Base-by-base conservation (phyloP, 768 basidiomycete species). In the Russula sp. region DNA sequence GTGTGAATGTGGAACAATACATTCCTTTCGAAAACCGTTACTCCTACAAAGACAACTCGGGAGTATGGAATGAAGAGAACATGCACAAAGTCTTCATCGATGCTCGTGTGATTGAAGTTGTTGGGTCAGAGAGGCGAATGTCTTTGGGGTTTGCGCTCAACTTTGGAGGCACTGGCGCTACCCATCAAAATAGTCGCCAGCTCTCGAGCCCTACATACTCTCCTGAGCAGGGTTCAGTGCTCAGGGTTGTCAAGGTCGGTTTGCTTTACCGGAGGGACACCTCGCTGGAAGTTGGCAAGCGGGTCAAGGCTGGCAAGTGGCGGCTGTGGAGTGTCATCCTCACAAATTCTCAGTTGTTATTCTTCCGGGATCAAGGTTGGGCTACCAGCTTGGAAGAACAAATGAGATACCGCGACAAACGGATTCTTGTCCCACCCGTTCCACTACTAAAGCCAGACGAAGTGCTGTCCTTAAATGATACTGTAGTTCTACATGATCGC, bases 311-410 rank as follows among this genome's bases (percentile, higher is more conserved):
- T 70, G 82, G 92, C 55, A 98, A 94, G 76, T 98, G 97, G 97
- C 87, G 82, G 70, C 76, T 84, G 13, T 95, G 88, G 82, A 87
- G 85, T 66, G 90, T 94, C 10, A 80, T 95, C 56, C 79, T 99
- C 61, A 94, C 94, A 4, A 88, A 86, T 28, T 94, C 93, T 5
- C 96, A 98, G 70, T 79, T 99, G 5, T 81, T 98, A 51, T 89
- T 98, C 73, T 94, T 94, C 76, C 88, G 89, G 32, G 90, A 93
- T 74, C 73, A 82, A 3, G 71, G 81, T 16, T 86, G 82, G 84
- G 81, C 82, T 3, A 70, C 75, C 46, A 72, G 77, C 24, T 69
- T 88, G 36, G 75, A 79, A 59, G 74, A 78, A 51, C 79, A 82
- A 73, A 75, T 77, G 59, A 73, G 77, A 66, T 59, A 74, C 20